Evolutionary conservation across 257 asterid genomes (phyloP).

Genomic region (Forsythia viridissima): DNA sequence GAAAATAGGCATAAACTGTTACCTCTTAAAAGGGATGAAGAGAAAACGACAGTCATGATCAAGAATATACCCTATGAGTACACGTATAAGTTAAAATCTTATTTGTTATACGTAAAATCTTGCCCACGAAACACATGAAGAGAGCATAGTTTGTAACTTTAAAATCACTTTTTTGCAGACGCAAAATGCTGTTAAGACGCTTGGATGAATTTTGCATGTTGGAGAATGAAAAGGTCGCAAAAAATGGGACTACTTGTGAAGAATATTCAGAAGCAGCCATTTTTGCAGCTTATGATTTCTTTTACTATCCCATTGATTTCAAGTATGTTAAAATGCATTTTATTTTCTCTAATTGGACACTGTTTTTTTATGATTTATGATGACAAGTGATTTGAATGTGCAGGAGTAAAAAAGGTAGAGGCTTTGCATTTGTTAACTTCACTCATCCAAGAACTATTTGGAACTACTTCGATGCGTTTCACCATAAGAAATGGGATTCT

Average conservation of each 20-base stretch:
- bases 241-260: neutral
- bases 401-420: slow-evolving; percentile 50
- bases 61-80: slow-evolving; percentile 60
- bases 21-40: slow-evolving; percentile 36
- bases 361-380: too few species aligned
- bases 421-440: slow-evolving; percentile 76
- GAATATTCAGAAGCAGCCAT: neutral
- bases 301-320: slow-evolving; percentile 73
- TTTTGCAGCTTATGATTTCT: slow-evolving; percentile 56
- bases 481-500: slow-evolving; percentile 29
- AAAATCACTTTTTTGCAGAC: slow-evolving; percentile 29
- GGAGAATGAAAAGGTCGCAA: slow-evolving; percentile 29
- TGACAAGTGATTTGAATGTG: neutral
- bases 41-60: slow-evolving; percentile 55
- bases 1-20: slow-evolving; percentile 17
- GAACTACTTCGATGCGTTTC: slow-evolving; percentile 37
- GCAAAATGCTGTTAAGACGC: slow-evolving; percentile 32
- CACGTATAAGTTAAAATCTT: slow-evolving; percentile 32
- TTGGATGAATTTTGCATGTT: slow-evolving; percentile 47
- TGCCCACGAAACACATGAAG: too few species aligned
- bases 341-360: too few species aligned
- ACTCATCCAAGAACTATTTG: slow-evolving; percentile 37
- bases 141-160: too few species aligned
- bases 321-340: slow-evolving; percentile 22
- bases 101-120: too few species aligned